These are phyloP conservation scores for Myriosclerotinia scirpicola DNA, from an alignment of 2,329 filamentous ascomycete species.

Conservation along the genomic window DNA sequence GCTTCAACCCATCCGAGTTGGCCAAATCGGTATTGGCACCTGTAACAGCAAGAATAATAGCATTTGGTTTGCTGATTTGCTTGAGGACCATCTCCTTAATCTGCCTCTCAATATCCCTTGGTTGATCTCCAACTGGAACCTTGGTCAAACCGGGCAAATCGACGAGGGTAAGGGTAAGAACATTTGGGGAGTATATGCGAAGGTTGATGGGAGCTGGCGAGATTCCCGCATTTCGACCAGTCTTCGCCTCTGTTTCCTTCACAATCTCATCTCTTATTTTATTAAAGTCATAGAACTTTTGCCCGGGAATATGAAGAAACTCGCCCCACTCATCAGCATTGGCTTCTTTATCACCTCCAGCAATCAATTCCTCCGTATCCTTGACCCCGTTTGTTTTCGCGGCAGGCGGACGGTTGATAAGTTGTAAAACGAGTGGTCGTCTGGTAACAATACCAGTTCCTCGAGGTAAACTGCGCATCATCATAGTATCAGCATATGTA, in stretches of 20 bases:
- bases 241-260: slow-evolving; percentile 93
- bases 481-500: slow-evolving; percentile 37
- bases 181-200: slow-evolving; percentile 96
- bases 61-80: slow-evolving; percentile 97
- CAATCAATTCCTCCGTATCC: slow-evolving; percentile 55
- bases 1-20: slow-evolving; percentile 95
- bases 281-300: slow-evolving; percentile 98
- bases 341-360: slow-evolving; percentile 77
- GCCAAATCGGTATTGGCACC: slow-evolving; percentile 97
- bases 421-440: slow-evolving; percentile 91
- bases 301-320: slow-evolving; percentile 94
- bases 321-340: slow-evolving; percentile 98
- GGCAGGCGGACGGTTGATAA: slow-evolving; percentile 81
- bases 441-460: slow-evolving; percentile 96
- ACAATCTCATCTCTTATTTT: slow-evolving; percentile 98
- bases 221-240: slow-evolving; percentile 93
- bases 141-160: slow-evolving; percentile 96
- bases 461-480: slow-evolving; percentile 73
- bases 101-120: slow-evolving; percentile 92
- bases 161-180: slow-evolving; percentile 92
- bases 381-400: slow-evolving; percentile 71
- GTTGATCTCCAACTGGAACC: slow-evolving; percentile 94
- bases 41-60: slow-evolving; percentile 95
- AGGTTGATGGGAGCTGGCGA: slow-evolving; percentile 96
- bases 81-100: slow-evolving; percentile 98